Base-by-base conservation (phyloP, 768 basidiomycete genomes). In the Lactarius hengduanensis region DNA sequence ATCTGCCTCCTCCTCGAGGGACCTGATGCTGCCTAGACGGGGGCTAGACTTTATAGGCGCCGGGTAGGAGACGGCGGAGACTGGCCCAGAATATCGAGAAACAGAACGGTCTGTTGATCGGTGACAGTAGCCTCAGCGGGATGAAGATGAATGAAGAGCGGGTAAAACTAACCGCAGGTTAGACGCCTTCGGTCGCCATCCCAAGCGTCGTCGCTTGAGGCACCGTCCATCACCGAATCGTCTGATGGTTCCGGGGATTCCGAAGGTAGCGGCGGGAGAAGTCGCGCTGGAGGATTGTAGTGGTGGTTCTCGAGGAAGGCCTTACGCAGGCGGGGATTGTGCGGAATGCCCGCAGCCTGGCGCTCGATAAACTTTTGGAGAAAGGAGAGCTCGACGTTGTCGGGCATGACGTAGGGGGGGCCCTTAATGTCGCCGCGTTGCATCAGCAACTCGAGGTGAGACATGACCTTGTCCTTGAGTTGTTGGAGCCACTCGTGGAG, bases 401-500 rank as follows among this genome's bases (percentile, higher is more conserved):
- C 91, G 11, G 89, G 82, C 91, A 92, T 92, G 66, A 82, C 72
- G 75, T 92, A 92, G 28, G 91, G 90, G 3, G 91, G 91, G 20
- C 91, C 90, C 73, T 87, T 89, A 36, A 92, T 92, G 69, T 92
- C 91, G 73, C 90, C 89, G 73, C 92, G 91, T 74, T 92, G 91
- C 88, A 92, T 92, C 71, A 92, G 85, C 2, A 92, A 81, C 75
- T 92, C 91, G 55, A 92, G 81, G 77, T 92, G 90, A 57, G 90
- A 89, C 91, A 92, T 92, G 60, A 89, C 91, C 76, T 91, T 92
- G 77, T 92, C 91, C 76, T 92, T 92, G 71, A 92, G 80, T 75
- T 92, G 91, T 71, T 92, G 91, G 2, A 92, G 78, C 91, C 91
- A 92, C 73, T 92, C 91, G 72, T 92, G 91, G 26, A 92, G 78